Evolutionary conservation across 2,329 filamentous ascomycete species (phyloP).

Genomic region (Fusarium sp.): DNA sequence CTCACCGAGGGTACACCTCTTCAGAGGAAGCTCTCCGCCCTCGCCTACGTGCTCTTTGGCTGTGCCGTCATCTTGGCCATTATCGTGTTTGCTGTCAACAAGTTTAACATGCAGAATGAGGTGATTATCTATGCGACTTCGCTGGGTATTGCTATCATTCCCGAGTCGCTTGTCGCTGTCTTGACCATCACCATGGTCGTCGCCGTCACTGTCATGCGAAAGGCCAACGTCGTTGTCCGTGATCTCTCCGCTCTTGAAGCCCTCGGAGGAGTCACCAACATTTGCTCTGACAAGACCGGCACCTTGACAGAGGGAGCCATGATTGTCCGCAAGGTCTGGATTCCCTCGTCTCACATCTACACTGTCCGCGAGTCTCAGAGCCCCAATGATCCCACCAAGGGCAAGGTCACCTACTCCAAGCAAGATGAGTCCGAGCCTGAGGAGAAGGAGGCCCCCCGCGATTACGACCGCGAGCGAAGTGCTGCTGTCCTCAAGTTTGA

Average conservation of each 20-base stretch:
- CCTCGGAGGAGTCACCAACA: conserved; percentile 77
- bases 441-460: conserved; percentile 58
- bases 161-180: conserved; percentile 74
- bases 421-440: conserved; percentile 47
- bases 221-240: conserved; percentile 73
- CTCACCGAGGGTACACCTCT: conserved; percentile 78
- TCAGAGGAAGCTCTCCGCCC: conserved; percentile 80
- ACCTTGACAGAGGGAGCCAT: conserved; percentile 77
- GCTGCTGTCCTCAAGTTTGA: conserved; percentile 72
- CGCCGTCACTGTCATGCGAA: conserved; percentile 73
- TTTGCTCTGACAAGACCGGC: conserved; percentile 80
- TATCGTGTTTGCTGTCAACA: conserved; percentile 69
- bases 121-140: conserved; percentile 70
- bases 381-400: conserved; percentile 71
- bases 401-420: conserved; percentile 62
- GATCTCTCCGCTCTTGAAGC: conserved; percentile 77
- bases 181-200: conserved; percentile 78
- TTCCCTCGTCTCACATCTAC: conserved; percentile 68
- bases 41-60: conserved; percentile 81
- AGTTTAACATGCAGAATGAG: conserved; percentile 63
- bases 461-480: conserved; percentile 71
- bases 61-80: conserved; percentile 71
- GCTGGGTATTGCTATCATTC: conserved; percentile 72
- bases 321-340: conserved; percentile 76
- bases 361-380: conserved; percentile 71